A percentile compares a stretch with the other conserved stretches of the same genome.
These are phyloP conservation scores for Teratosphaeria destructans DNA, from an alignment of 2,329 filamentous ascomycete species.

Conservation along the genomic window DNA sequence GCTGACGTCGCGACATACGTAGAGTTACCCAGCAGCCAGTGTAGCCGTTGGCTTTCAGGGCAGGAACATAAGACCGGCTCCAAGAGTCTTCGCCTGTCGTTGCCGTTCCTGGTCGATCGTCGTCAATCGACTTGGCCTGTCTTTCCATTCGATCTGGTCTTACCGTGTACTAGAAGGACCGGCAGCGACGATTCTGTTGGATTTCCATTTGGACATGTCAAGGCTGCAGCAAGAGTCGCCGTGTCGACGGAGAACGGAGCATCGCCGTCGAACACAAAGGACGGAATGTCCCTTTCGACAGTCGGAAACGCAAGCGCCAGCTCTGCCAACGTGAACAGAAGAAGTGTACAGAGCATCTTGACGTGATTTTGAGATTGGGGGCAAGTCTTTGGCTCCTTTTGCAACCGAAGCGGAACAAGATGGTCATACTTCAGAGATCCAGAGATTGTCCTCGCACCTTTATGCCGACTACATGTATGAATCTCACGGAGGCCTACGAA, in stretches of 20 bases:
- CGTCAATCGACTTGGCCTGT: not conserved
- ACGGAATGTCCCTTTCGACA: constrained; percentile 9
- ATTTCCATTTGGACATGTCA: constrained; percentile 22
- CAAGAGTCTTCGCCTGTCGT: constrained; percentile 20
- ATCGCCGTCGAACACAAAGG: constrained; percentile 17
- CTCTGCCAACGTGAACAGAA: constrained; percentile 4
- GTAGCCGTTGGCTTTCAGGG: constrained; percentile 18
- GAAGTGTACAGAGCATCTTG: not conserved
- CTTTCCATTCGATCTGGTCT: not conserved
- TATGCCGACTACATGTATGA: not conserved
- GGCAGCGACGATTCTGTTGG: constrained; percentile 15
- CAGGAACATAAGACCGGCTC: constrained; percentile 21
- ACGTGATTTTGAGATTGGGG: not conserved
- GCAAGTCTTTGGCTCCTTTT: not conserved
- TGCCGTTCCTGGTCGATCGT: constrained; percentile 9
- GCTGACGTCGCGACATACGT: constrained; percentile 9
- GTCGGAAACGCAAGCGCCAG: constrained; percentile 8
- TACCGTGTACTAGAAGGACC: constrained; percentile 21
- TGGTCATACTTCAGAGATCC: not conserved
- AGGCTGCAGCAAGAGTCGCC: constrained; percentile 13
- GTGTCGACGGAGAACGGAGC: constrained; percentile 18
- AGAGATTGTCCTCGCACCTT: not conserved
- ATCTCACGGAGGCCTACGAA: not conserved
- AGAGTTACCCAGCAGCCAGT: constrained; percentile 23
- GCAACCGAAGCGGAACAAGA: not conserved